A percentile compares a stretch with the other conserved stretches of the same genome.
phyloP scores from a whole-genome alignment of 345 rosid genomes.

The Luvunga scandens region DNA sequence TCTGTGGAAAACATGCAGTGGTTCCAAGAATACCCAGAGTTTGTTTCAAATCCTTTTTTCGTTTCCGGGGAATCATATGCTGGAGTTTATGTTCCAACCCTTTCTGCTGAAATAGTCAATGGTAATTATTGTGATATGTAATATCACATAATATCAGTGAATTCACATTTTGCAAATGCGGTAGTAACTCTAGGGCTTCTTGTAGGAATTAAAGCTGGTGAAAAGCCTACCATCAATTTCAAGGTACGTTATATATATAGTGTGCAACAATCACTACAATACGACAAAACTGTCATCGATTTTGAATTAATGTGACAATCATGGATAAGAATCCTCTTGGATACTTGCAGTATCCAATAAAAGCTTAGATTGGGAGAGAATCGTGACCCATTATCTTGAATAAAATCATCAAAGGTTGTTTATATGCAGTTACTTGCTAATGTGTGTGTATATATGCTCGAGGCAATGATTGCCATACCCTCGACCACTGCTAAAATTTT shows the following conservation, averaged over 20 bases:
- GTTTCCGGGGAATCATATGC: conserved; percentile 43
- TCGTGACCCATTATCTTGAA: no score
- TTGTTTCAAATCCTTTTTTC: conserved; percentile 37
- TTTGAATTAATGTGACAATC: no score
- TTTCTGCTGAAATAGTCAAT: conserved; percentile 25
- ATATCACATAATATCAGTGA: neutral
- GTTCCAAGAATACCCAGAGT: conserved; percentile 35
- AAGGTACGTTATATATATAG: conserved; percentile 5
- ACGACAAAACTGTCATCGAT: no score
- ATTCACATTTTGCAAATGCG: neutral
- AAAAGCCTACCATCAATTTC: conserved; percentile 24
- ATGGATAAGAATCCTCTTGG: no score
- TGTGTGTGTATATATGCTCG: no score
- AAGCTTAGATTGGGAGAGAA: no score
- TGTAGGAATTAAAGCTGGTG: conserved; percentile 25
- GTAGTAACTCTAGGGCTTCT: neutral
- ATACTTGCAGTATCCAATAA: no score
- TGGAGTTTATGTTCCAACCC: conserved; percentile 38
- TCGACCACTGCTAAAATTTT: no score
- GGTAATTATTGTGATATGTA: conserved; percentile 8
- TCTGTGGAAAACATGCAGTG: conserved; percentile 15
- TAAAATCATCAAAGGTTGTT: no score
- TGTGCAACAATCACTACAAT: no score
- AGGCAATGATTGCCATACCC: no score
- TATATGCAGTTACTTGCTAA: no score